These are phyloP conservation scores for Ogataea saltuana DNA, from an alignment of 805 yeast genomes.

Conservation along the genomic window DNA sequence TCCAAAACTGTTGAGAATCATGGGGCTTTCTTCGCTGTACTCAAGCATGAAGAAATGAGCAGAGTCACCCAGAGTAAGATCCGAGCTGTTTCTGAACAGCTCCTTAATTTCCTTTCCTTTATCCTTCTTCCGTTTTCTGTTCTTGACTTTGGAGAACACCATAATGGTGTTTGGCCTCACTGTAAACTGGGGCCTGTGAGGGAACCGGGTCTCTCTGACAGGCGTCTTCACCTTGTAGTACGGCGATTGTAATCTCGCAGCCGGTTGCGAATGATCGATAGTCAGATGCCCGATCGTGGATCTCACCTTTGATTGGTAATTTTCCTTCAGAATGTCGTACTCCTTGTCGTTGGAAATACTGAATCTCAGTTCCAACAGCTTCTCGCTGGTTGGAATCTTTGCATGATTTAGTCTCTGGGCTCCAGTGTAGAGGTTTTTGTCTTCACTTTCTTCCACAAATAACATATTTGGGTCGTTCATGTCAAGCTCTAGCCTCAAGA, in stretches of 20 bases:
- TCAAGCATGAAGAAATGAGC: conserved; percentile 79
- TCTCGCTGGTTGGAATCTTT: conserved; percentile 54
- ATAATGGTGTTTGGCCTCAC: conserved; percentile 78
- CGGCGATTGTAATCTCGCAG: conserved; percentile 83
- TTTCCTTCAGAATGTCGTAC: conserved; percentile 78
- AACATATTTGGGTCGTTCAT: conserved; percentile 85
- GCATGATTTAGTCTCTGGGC: conserved; percentile 32
- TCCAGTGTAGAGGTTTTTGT: conserved; percentile 14
- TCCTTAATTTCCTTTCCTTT: conserved; percentile 79
- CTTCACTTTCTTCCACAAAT: conserved; percentile 49
- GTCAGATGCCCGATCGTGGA: conserved; percentile 87
- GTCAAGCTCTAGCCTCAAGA: conserved; percentile 55
- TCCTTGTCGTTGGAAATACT: conserved; percentile 87
- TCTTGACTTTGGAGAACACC: conserved; percentile 71
- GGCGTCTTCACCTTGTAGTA: conserved; percentile 78
- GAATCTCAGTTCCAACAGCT: conserved; percentile 58
- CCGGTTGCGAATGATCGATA: conserved; percentile 91
- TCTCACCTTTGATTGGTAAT: conserved; percentile 88
- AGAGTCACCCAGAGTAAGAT: conserved; percentile 81
- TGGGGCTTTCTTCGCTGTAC: conserved; percentile 87
- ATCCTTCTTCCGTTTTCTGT: conserved; percentile 85
- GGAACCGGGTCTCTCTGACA: conserved; percentile 66
- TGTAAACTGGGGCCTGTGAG: conserved; percentile 76
- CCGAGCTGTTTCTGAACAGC: conserved; percentile 67
- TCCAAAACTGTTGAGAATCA: conserved; percentile 82